Evolutionary conservation across 768 basidiomycete genomes (phyloP).

Genomic region (Tephrocybe sp.): DNA sequence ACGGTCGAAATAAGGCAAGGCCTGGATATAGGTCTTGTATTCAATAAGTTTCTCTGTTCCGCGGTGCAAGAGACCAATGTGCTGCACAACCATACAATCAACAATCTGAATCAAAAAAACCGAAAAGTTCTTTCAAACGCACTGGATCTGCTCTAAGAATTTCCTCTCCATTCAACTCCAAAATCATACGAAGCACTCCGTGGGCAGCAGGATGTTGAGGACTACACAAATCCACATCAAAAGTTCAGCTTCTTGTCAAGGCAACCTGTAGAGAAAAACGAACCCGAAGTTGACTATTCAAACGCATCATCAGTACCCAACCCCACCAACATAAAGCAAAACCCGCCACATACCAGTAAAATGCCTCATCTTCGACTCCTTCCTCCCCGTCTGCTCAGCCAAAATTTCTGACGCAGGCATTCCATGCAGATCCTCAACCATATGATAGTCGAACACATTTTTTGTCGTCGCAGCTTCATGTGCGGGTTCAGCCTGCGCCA

Average conservation of each 20-base stretch:
- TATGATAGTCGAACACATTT: constrained; percentile 62
- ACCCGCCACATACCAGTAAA: constrained; percentile 70
- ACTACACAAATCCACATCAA: constrained; percentile 33
- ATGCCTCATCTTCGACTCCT: constrained; percentile 84
- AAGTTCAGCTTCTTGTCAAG: neutral
- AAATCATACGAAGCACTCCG: constrained; percentile 94
- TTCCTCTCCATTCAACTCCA: constrained; percentile 97
- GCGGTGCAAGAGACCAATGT: constrained; percentile 93
- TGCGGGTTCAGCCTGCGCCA: constrained; percentile 28
- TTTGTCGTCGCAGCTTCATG: constrained; percentile 33
- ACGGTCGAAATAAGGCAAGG: constrained; percentile 97
- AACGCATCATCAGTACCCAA: constrained; percentile 9
- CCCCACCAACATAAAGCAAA: neutral
- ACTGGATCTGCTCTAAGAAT: constrained; percentile 85
- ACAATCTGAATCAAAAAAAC: constrained; percentile 1
- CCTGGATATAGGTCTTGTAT: constrained; percentile 98
- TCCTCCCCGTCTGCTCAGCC: constrained; percentile 61
- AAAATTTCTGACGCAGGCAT: constrained; percentile 79
- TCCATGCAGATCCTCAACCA: constrained; percentile 83
- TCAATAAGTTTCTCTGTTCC: constrained; percentile 99
- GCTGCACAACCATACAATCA: constrained; percentile 39
- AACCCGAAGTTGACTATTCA: constrained; percentile 88
- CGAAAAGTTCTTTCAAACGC: constrained; percentile 22
- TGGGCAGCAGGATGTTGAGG: constrained; percentile 99
- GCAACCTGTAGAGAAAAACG: constrained; percentile 28